phyloP scores from a whole-genome alignment of 352 stramenopile species.

The Blastocystis sp. region DNA sequence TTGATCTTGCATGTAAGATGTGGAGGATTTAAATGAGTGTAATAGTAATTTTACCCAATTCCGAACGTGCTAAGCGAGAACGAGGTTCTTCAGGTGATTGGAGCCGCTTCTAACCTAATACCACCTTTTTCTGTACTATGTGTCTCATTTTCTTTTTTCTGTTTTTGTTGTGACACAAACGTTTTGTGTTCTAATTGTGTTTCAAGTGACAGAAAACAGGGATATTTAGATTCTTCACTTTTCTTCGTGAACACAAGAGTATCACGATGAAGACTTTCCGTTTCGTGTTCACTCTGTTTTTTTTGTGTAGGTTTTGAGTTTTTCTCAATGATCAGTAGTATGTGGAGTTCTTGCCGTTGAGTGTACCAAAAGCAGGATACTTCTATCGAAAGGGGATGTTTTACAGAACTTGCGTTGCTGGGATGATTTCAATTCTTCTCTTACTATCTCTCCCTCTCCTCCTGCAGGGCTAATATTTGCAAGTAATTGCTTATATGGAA shows the following conservation, averaged over 20 bases:
- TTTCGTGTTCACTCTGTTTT: not conserved
- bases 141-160: not conserved
- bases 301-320: not conserved
- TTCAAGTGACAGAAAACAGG: not conserved
- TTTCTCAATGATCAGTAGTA: not conserved
- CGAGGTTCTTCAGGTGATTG: conserved; percentile 41
- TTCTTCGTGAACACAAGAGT: conserved; percentile 6
- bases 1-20: not conserved
- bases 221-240: not conserved
- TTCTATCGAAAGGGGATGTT: not conserved
- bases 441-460: not conserved
- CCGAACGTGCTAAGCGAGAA: not conserved
- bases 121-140: not conserved
- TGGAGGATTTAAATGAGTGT: not conserved
- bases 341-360: not conserved
- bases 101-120: not conserved
- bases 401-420: not conserved
- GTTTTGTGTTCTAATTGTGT: conserved; percentile 41
- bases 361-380: not conserved
- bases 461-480: conserved; percentile 6
- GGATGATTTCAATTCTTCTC: conserved; percentile 32
- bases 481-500: conserved; percentile 16
- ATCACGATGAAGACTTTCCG: not conserved
- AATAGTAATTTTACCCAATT: conserved; percentile 1
- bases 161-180: conserved; percentile 6